phyloP scores from a whole-genome alignment of 768 basidiomycete genomes.

The Podaxis sp. region DNA sequence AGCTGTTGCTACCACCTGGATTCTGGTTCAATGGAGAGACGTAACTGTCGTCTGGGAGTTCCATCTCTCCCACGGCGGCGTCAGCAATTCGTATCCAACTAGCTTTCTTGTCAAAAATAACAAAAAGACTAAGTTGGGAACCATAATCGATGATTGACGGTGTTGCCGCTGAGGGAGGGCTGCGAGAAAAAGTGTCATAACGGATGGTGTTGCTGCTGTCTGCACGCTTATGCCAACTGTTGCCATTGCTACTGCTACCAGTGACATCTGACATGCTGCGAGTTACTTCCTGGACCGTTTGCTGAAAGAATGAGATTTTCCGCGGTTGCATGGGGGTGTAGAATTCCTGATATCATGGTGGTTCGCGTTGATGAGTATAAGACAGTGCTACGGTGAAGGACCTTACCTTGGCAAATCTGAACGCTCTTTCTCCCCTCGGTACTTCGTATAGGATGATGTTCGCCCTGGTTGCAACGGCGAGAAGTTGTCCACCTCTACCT shows the following conservation, averaged over 20 bases:
- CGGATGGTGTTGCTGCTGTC: constrained; percentile 41
- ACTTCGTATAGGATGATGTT: constrained; percentile 80
- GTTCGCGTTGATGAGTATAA: constrained; percentile 8
- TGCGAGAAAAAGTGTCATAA: constrained; percentile 29
- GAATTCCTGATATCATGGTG: constrained; percentile 58
- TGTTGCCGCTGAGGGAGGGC: constrained; percentile 6
- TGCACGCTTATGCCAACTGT: constrained; percentile 40
- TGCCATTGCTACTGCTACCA: constrained; percentile 26
- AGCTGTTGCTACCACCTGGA: constrained; percentile 18
- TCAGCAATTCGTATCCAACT: constrained; percentile 80
- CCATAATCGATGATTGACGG: constrained; percentile 49
- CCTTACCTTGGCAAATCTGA: constrained; percentile 75
- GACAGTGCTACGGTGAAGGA: neutral
- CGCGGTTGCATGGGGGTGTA: constrained; percentile 74
- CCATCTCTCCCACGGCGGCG: constrained; percentile 78
- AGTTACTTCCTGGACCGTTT: constrained; percentile 54
- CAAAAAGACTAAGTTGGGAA: constrained; percentile 75
- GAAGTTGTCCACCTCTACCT: constrained; percentile 47
- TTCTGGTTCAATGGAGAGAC: constrained; percentile 26
- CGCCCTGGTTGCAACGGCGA: constrained; percentile 76
- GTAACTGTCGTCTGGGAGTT: constrained; percentile 47
- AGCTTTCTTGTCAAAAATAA: constrained; percentile 86
- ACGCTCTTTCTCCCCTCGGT: constrained; percentile 79
- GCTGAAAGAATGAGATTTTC: constrained; percentile 69
- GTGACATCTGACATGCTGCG: constrained; percentile 43